Conservation (phyloP, 2,329 filamentous ascomycete genomes). For the Talaromyces sp. region DNA sequence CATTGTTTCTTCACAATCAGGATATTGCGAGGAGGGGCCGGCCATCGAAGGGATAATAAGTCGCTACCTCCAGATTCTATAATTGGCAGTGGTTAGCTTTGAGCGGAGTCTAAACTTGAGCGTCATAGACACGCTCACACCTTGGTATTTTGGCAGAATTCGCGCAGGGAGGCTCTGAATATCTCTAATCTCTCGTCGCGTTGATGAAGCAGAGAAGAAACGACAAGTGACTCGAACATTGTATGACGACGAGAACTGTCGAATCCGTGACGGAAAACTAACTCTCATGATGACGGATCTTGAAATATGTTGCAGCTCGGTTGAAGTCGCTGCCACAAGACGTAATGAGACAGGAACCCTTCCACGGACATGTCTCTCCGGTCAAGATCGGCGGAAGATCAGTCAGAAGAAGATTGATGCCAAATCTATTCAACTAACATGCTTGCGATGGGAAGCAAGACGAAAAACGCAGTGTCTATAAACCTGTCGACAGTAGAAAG, state of each 20-base stretch:
- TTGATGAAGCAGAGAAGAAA: constrained; percentile 44
- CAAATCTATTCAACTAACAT: not conserved
- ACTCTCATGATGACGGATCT: constrained; percentile 7
- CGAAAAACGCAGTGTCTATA: not conserved
- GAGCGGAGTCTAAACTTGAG: not conserved
- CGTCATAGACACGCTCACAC: constrained; percentile 39
- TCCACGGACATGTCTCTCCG: constrained; percentile 15
- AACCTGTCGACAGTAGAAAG: not conserved
- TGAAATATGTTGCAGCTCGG: constrained; percentile 15
- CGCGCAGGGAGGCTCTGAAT: constrained; percentile 49
- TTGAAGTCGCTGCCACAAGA: constrained; percentile 14
- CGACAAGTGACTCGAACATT: constrained; percentile 26
- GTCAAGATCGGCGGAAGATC: not conserved
- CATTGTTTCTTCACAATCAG: constrained; percentile 67
- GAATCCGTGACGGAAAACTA: constrained; percentile 9
- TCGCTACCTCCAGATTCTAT: constrained; percentile 59
- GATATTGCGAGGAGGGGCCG: constrained; percentile 65
- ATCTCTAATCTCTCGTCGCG: constrained; percentile 45
- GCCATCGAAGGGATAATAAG: constrained; percentile 66
- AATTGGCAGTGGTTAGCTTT: constrained; percentile 4
- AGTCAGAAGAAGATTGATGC: not conserved
- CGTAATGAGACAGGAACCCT: not conserved
- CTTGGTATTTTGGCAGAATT: constrained; percentile 63
- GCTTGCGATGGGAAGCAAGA: not conserved
- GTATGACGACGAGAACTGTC: constrained; percentile 18